A percentile compares a stretch with the other conserved stretches of the same genome.
Evolutionary conservation across 2,329 filamentous ascomycete species (phyloP).

Genomic region (Pseudocercospora vitis): DNA sequence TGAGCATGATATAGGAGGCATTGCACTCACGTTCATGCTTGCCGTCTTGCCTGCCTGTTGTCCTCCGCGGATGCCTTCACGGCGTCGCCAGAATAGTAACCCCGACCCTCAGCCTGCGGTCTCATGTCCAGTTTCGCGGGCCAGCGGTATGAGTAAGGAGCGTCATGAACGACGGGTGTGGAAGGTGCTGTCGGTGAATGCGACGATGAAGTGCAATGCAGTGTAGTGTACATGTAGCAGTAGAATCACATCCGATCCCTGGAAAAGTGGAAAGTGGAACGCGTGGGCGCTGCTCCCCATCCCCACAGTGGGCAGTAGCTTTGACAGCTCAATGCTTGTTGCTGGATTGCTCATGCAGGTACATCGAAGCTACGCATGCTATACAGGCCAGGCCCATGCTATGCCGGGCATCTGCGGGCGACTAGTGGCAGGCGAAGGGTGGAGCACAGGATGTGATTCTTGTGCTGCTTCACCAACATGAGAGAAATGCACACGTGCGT

Average conservation of each 20-base stretch:
- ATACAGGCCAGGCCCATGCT: not conserved
- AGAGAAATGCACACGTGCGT: too few relatives aligned
- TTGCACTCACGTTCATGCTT: slow-evolving; percentile 1
- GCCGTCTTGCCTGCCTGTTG: not conserved
- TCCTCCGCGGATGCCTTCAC: not conserved
- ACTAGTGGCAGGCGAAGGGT: not conserved
- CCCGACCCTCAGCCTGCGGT: not conserved
- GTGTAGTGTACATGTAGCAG: not conserved
- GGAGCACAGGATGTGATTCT: not conserved
- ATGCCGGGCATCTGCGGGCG: not conserved
- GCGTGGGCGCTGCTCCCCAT: not conserved
- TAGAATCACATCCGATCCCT: not conserved
- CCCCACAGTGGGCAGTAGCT: not conserved
- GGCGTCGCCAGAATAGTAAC: not conserved
- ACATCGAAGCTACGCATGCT: not conserved
- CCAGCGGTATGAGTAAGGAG: not conserved
- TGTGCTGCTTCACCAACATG: not conserved
- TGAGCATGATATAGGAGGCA: not conserved
- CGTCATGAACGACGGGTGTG: not conserved
- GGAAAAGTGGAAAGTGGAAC: not conserved
- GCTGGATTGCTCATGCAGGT: slow-evolving; percentile 1
- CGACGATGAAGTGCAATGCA: not conserved
- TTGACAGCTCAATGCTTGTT: not conserved
- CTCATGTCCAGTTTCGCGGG: slow-evolving; percentile 7
- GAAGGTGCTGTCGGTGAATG: not conserved